Evolutionary conservation across 83 land plant species (phyloP), one percentile per base, ranked within the genome.

Genomic region (Larix sibirica): DNA sequence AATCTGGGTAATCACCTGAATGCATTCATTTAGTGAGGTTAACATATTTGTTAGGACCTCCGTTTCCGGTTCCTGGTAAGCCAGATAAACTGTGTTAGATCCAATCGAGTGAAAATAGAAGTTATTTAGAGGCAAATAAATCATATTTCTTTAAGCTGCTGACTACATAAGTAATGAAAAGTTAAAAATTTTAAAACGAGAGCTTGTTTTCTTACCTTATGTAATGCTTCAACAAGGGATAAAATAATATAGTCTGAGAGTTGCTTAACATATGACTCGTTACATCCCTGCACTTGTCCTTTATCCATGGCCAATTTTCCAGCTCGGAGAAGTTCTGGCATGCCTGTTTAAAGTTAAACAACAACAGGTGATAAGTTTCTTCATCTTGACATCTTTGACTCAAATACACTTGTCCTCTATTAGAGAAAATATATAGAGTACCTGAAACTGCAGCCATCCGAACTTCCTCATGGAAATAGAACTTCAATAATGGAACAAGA

Each of bases 381-480:
- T 28, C 28, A 28, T 24, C 9, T 44, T 21, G 10, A 47, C 60
- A 54, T 74, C 44, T 17, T 50, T 50, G 33, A 78, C 65, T 16
- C 38, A 67, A 24, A 75, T 44, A 65, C 13, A 12, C 65, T 47
- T 21, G 50, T 64, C 68, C 31, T 81, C 44, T 0, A 40, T 12
- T 28, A 42, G 21, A 24, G 7, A 8, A 33, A 59, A 77, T 38
- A 7, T 26, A 70, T 33, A 33, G 12, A 70, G 5, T 68, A 86
- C 88, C 88, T 80, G 88, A 86, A 40, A 86, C 86, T 62, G 88
- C 86, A 62, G 88, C 88, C 83, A 84, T 89, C 31, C 90, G 84
- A 62, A 89, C 90, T 82, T 89, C 90, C 83, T 89, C 86, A 76
- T 89, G 90, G 73, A 87, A 87, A 78, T 83, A 84, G 65, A 89